These are phyloP conservation scores for Rhizopogon vesiculosus DNA, from an alignment of 768 basidiomycete species.

Conservation along the genomic window DNA sequence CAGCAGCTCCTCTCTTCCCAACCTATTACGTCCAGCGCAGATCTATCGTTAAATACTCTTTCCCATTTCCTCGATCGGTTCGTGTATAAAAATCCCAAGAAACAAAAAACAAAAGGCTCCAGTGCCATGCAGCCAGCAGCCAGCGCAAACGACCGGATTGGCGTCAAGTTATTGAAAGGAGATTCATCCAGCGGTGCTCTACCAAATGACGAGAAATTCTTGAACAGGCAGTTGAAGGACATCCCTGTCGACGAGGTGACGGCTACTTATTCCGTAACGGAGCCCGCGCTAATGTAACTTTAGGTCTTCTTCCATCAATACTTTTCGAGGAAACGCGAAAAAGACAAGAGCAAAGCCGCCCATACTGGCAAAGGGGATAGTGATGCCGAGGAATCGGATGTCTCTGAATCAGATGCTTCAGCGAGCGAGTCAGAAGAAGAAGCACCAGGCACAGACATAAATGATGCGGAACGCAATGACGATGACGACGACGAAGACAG, in stretches of 20 bases:
- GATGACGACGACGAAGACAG: slow-evolving; percentile 10
- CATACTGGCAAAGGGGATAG: slow-evolving; percentile 32
- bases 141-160: slow-evolving; percentile 50
- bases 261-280: neutral
- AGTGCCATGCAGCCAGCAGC: slow-evolving; percentile 96
- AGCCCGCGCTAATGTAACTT: neutral
- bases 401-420: slow-evolving; percentile 26
- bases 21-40: slow-evolving; percentile 76
- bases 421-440: slow-evolving; percentile 21
- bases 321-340: slow-evolving; percentile 69
- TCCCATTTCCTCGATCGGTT: slow-evolving; percentile 96
- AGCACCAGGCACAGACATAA: slow-evolving; percentile 25
- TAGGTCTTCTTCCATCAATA: slow-evolving; percentile 91
- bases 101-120: slow-evolving; percentile 62
- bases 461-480: slow-evolving; percentile 17
- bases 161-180: slow-evolving; percentile 69
- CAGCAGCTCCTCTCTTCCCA: slow-evolving; percentile 70
- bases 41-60: slow-evolving; percentile 89
- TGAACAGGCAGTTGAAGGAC: slow-evolving; percentile 61
- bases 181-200: slow-evolving; percentile 41
- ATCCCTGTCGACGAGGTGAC: slow-evolving; percentile 85
- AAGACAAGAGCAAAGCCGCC: slow-evolving; percentile 42
- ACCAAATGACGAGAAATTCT: slow-evolving; percentile 75
- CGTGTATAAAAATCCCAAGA: slow-evolving; percentile 95
- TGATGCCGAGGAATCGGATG: slow-evolving; percentile 14